Percentiles rank a stretch among this genome's conserved stretches.
Conservation (phyloP, 2,329 filamentous ascomycete species). For the Fusarium scirpi region DNA sequence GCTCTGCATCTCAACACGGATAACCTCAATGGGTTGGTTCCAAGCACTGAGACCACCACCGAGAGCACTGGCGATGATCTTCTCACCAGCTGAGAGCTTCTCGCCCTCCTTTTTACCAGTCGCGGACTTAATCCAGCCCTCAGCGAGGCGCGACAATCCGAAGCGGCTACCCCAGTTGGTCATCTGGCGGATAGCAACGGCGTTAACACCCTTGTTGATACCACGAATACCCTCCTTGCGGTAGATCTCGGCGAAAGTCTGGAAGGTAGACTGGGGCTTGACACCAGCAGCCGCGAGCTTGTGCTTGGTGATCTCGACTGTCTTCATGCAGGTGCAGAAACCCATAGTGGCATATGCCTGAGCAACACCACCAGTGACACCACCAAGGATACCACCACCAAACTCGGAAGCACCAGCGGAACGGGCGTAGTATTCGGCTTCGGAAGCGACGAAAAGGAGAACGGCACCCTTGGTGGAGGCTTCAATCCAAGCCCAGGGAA, state of each 20-base stretch:
- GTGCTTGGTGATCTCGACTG: constrained; percentile 98
- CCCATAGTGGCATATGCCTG: constrained; percentile 99
- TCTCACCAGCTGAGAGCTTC: constrained; percentile 84
- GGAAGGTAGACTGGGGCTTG: constrained; percentile 89
- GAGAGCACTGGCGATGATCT: constrained; percentile 85
- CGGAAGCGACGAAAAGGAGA: constrained; percentile 97
- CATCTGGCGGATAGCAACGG: constrained; percentile 97
- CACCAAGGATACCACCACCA: constrained; percentile 86
- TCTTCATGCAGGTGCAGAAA: constrained; percentile 99
- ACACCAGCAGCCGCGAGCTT: constrained; percentile 87
- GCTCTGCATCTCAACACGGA: constrained; percentile 99
- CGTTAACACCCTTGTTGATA: constrained; percentile 99
- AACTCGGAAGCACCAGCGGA: constrained; percentile 87
- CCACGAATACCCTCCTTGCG: constrained; percentile 91
- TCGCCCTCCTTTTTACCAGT: constrained; percentile 84
- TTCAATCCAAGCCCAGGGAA: constrained; percentile 99
- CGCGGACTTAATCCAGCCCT: constrained; percentile 83
- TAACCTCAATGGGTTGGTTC: constrained; percentile 99
- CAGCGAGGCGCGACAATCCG: constrained; percentile 90
- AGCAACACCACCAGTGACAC: constrained; percentile 93
- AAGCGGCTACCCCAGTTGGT: constrained; percentile 99
- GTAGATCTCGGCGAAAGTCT: constrained; percentile 98
- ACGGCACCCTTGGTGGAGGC: constrained; percentile 99
- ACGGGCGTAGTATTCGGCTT: constrained; percentile 95
- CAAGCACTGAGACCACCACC: constrained; percentile 96